Percentiles rank a stretch among this genome's conserved stretches.
Conservation (phyloP, 2,329 filamentous ascomycete genomes). For the Fusarium pseudonygamai region DNA sequence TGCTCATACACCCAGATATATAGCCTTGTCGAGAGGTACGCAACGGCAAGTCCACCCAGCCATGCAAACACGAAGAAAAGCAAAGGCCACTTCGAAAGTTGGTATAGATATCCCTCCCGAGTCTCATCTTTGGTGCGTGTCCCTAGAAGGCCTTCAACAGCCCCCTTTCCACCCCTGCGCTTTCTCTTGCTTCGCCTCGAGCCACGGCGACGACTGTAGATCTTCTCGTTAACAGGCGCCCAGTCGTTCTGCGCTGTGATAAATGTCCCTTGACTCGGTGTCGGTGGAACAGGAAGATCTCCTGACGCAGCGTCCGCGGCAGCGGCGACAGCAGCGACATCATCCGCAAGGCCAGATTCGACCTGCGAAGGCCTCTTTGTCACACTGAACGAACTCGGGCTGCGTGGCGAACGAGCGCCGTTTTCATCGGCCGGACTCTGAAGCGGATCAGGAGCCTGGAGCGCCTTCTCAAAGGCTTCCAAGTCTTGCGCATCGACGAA, state of each 20-base stretch:
- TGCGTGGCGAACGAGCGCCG: constrained; percentile 54
- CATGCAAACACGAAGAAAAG: constrained; percentile 82
- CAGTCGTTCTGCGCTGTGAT: constrained; percentile 96
- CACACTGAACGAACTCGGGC: constrained; percentile 53
- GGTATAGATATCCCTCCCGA: constrained; percentile 90
- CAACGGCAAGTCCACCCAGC: constrained; percentile 75
- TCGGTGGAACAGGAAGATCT: constrained; percentile 42
- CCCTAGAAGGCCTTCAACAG: constrained; percentile 55
- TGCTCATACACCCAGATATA: constrained; percentile 97
- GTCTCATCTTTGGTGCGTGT: constrained; percentile 87
- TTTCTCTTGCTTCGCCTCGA: constrained; percentile 47
- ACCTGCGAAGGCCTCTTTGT: constrained; percentile 54
- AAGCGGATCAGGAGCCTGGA: constrained; percentile 81
- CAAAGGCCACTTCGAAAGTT: constrained; percentile 90
- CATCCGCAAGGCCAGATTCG: constrained; percentile 44
- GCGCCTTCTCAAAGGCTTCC: constrained; percentile 79
- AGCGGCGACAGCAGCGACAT: constrained; percentile 50
- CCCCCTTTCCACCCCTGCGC: constrained; percentile 50
- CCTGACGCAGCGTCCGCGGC: constrained; percentile 53
- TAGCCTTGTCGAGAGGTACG: constrained; percentile 82
- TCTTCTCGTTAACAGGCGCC: constrained; percentile 83
- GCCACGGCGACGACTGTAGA: constrained; percentile 56
- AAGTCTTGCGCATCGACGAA: constrained; percentile 80
- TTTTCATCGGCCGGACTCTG: constrained; percentile 68
- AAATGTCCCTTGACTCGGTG: constrained; percentile 60